Base-by-base conservation (phyloP, 306 rosid genomes). In the Quercus mongolica region DNA sequence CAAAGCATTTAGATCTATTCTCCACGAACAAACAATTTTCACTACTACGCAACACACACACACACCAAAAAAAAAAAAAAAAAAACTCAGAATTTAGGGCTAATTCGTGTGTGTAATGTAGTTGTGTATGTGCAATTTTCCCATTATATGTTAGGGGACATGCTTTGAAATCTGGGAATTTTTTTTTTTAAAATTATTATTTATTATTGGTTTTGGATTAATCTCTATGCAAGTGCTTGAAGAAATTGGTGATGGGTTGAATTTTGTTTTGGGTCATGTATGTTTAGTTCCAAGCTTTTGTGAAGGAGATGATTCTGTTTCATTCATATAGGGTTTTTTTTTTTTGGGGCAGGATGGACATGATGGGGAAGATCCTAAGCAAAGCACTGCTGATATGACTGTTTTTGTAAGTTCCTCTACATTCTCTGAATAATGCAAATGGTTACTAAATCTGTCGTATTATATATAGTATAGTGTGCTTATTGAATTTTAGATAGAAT, bases 341-440 rank as follows among this genome's bases (percentile, higher is more conserved):
- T 18, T 1, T 4, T 4, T 65, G 49, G 81, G 54, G 74, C 86
- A 94, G 97, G 99, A 92, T 63, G 97, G 92, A 12, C 97, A 91
- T 52, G 92, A 90, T 69, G 85, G 90, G 4, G 95, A 92, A 71
- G 97, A 92, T 71, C 75, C 94, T 19, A 94, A 92, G 86, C 94
- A 92, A 80, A 92, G 90, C 90, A 86, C 95, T 30, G 97, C 99
- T 28, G 99, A 94, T 81, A 94, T 94, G 99, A 91, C 99, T n/a
- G 90, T 85, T 84, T 94, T 92, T 85, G 97, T 94, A 84, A 92
- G 99, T 88, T 78, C 54, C 75, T 77, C 38, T 56, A 3, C 69
- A 64, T 38, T 73, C 30, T 51, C 7, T 2, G 26, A 26, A 25
- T 63, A 26, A 28, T 38, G 11, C 13, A 12, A 12, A 12, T 3